Conservation (phyloP, 169 alveolate genomes). For the Plasmodium vivax region DNA sequence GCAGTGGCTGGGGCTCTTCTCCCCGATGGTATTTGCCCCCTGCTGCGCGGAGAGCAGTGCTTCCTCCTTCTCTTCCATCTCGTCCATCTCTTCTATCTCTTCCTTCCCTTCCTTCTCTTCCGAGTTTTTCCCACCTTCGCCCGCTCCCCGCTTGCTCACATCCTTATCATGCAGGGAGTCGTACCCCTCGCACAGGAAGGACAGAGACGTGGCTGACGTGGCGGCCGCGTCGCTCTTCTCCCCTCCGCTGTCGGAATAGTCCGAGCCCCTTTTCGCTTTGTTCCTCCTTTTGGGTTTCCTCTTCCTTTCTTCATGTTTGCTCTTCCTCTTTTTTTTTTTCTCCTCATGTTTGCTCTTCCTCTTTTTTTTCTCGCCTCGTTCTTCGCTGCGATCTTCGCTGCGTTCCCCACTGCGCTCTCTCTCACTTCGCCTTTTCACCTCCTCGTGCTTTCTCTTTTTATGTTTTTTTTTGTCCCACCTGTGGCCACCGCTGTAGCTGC, state of each 20-base stretch:
- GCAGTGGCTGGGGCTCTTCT: not conserved
- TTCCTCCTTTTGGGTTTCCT: not conserved
- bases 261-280: conserved; percentile 8
- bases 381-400: not conserved
- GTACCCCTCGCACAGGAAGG: conserved; percentile 64
- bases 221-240: conserved; percentile 1
- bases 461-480: not conserved
- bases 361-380: conserved; percentile 7
- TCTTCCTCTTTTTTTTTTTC: conserved; percentile 1
- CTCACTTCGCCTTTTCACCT: not conserved
- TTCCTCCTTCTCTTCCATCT: not conserved
- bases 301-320: not conserved
- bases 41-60: not conserved
- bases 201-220: conserved; percentile 49
- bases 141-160: not conserved
- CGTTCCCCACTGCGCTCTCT: not conserved
- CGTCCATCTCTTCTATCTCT: not conserved
- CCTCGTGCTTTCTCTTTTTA: not conserved
- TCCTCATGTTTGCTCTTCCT: not conserved
- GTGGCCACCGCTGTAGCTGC: not conserved
- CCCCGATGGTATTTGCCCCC: not conserved
- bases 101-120: not conserved
- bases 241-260: not conserved
- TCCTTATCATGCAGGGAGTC: conserved; percentile 22
- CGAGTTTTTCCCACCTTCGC: not conserved